Evolutionary conservation across 2,329 filamentous ascomycete genomes (phyloP).

Genomic region (Talaromyces albobiverticillius): DNA sequence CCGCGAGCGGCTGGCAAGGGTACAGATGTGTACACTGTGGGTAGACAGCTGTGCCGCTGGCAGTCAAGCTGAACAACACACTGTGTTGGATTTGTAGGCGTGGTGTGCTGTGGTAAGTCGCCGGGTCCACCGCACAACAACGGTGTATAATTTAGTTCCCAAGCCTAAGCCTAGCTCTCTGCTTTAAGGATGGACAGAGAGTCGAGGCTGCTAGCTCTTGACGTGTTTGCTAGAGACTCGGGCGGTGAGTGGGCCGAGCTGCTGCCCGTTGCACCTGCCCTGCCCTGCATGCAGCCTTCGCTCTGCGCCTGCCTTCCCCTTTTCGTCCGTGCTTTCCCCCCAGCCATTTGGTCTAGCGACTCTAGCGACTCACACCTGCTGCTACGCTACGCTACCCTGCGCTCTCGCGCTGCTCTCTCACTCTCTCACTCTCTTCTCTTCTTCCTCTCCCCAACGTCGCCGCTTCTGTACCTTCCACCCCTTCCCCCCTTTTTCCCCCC

Average conservation of each 20-base stretch:
- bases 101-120: not conserved
- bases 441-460: conserved; percentile 14
- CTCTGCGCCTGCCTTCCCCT: not conserved
- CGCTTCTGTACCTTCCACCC: conserved; percentile 16
- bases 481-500: conserved; percentile 16
- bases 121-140: conserved; percentile 6
- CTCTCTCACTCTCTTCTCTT: conserved; percentile 10
- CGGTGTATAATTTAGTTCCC: too few relatives aligned
- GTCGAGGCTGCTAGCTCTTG: too few relatives aligned
- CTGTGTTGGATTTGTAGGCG: too few relatives aligned
- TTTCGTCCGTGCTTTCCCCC: conserved; percentile 8
- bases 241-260: conserved; percentile 14
- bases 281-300: not conserved
- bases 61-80: too few relatives aligned
- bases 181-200: too few relatives aligned
- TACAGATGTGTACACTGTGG: not conserved
- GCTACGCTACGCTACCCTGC: not conserved
- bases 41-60: not conserved
- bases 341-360: conserved; percentile 1
- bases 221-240: too few relatives aligned
- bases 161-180: not conserved
- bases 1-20: not conserved
- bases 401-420: not conserved
- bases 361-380: not conserved
- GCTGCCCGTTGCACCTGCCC: conserved; percentile 1